A percentile compares a stretch with the other conserved stretches of the same genome.
These are phyloP conservation scores for Backusella westeae DNA, from an alignment of 192 early-diverging fungal species.

Conservation along the genomic window DNA sequence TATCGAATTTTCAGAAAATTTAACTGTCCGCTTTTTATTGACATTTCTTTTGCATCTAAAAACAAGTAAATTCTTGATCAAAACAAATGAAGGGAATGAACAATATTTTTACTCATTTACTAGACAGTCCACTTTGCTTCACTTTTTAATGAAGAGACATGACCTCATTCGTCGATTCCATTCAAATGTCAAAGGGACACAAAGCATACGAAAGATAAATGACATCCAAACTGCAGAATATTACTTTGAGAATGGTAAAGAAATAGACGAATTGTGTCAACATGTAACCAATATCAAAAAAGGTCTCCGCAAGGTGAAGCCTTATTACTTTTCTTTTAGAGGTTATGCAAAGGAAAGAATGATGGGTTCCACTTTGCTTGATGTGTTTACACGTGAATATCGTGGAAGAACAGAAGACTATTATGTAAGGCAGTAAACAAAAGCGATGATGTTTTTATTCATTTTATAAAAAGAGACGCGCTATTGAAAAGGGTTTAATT, in stretches of 20 bases:
- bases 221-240: constrained; percentile 40
- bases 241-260: constrained; percentile 55
- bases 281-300: neutral
- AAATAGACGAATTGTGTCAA: neutral
- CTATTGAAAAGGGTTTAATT: constrained; percentile 76
- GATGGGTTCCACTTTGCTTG: constrained; percentile 63
- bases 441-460: neutral
- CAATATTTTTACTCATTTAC: too few relatives aligned
- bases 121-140: too few relatives aligned
- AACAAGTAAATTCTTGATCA: too few relatives aligned
- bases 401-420: constrained; percentile 73
- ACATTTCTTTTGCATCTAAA: too few relatives aligned
- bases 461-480: constrained; percentile 41
- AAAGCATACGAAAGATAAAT: constrained; percentile 7
- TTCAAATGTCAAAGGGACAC: neutral
- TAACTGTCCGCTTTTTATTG: too few relatives aligned
- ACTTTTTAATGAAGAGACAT: too few relatives aligned
- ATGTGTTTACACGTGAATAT: constrained; percentile 84
- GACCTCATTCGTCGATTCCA: neutral
- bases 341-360: constrained; percentile 85
- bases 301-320: constrained; percentile 72
- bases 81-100: too few relatives aligned
- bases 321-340: constrained; percentile 76
- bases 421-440: constrained; percentile 55
- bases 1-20: too few relatives aligned